A percentile compares a stretch with the other conserved stretches of the same genome.
These are phyloP conservation scores for Cystobasidium onofrii DNA, from an alignment of 768 basidiomycete species.

Conservation along the genomic window DNA sequence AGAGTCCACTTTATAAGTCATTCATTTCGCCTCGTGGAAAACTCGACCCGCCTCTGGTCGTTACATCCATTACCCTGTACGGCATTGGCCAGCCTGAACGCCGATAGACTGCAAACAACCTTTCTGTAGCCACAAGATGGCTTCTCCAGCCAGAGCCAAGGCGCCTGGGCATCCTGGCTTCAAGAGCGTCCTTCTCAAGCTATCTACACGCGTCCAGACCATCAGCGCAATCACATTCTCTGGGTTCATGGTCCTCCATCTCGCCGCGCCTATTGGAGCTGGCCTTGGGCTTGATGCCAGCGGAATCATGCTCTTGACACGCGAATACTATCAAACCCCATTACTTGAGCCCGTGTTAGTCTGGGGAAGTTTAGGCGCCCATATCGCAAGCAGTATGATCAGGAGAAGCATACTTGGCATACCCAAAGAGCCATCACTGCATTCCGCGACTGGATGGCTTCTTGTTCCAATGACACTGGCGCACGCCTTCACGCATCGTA, in stretches of 20 bases:
- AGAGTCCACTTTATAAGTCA: too few relatives aligned
- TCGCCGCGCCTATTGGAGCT: slow-evolving; percentile 35
- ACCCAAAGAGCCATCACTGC: neutral
- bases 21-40: neutral
- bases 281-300: slow-evolving; percentile 75
- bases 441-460: slow-evolving; percentile 37
- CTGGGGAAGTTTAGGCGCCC: slow-evolving; percentile 32
- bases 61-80: neutral
- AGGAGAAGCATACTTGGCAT: slow-evolving; percentile 9
- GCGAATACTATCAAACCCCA: slow-evolving; percentile 37
- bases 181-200: neutral
- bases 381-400: slow-evolving; percentile 33
- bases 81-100: neutral
- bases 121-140: neutral
- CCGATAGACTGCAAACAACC: neutral
- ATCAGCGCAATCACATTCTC: slow-evolving; percentile 64
- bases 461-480: slow-evolving; percentile 34
- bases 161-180: neutral
- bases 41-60: too few relatives aligned
- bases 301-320: slow-evolving; percentile 58
- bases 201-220: slow-evolving; percentile 21
- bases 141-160: neutral
- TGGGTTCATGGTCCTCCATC: slow-evolving; percentile 61
- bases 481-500: slow-evolving; percentile 38
- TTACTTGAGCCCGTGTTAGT: slow-evolving; percentile 35